phyloP scores from a whole-genome alignment of 345 rosid genomes.

The Linum tenue region DNA sequence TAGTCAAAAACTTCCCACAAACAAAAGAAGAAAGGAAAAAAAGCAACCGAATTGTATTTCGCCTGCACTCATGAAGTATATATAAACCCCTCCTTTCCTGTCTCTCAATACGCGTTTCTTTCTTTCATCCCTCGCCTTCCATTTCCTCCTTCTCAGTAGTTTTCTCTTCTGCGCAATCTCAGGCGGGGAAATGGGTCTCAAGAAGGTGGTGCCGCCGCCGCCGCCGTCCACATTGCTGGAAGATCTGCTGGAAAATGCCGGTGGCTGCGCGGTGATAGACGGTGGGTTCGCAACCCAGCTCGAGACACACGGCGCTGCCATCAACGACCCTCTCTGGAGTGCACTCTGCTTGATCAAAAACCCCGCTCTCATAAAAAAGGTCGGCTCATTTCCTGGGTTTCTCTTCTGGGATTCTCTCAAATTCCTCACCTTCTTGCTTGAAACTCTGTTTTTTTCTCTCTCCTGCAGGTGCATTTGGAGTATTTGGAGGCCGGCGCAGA shows the following conservation, averaged over 20 bases:
- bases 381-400: conserved; percentile 9
- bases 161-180: neutral
- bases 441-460: neutral
- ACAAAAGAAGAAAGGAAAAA: no score
- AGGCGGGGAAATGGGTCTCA: conserved; percentile 37
- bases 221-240: conserved; percentile 36
- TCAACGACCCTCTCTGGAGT: conserved; percentile 90
- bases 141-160: neutral
- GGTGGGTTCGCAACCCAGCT: conserved; percentile 96
- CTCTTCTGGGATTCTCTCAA: neutral
- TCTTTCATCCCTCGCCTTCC: neutral
- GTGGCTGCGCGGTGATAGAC: conserved; percentile 89
- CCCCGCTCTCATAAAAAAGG: conserved; percentile 62
- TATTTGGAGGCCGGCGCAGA: conserved; percentile 94
- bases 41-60: no score
- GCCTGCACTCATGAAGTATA: no score
- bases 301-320: conserved; percentile 71
- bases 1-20: no score
- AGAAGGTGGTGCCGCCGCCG: conserved; percentile 13
- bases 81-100: neutral
- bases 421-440: neutral
- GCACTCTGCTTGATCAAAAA: conserved; percentile 72
- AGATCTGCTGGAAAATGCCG: conserved; percentile 53
- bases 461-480: conserved; percentile 70
- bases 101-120: neutral